phyloP scores from a whole-genome alignment of 305 asterid genomes.

The Petunia hybrid region DNA sequence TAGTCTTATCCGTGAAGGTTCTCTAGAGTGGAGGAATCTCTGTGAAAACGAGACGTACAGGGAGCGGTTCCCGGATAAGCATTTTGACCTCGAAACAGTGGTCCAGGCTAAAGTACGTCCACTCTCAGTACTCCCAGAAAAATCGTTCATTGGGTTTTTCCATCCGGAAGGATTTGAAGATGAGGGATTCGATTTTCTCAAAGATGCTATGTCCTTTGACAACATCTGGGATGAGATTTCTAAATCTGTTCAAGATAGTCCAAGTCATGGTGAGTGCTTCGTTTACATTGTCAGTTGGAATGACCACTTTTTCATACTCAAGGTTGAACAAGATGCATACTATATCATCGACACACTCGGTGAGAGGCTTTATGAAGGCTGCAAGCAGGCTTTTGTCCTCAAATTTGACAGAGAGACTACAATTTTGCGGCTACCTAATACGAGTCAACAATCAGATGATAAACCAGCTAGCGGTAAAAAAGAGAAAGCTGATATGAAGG shows the following conservation, averaged over 20 bases:
- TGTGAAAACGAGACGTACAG: constrained; percentile 59
- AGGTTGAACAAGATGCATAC: constrained; percentile 70
- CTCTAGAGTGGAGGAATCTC: constrained; percentile 82
- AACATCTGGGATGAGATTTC: constrained; percentile 83
- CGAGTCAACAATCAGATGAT: constrained; percentile 42
- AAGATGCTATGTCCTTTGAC: constrained; percentile 81
- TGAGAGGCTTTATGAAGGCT: constrained; percentile 85
- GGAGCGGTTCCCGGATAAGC: constrained; percentile 77
- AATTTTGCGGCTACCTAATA: constrained; percentile 42
- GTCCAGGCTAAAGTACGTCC: constrained; percentile 69
- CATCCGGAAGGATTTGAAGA: constrained; percentile 72
- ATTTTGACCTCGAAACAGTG: constrained; percentile 83
- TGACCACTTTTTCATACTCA: constrained; percentile 77
- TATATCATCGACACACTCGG: constrained; percentile 82
- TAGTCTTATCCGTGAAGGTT: constrained; percentile 80
- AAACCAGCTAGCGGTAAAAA: constrained; percentile 33
- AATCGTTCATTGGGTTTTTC: constrained; percentile 77
- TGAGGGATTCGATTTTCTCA: constrained; percentile 63
- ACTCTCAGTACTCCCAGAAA: constrained; percentile 61
- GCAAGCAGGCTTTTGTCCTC: constrained; percentile 80
- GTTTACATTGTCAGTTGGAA: constrained; percentile 84
- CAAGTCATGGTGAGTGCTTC: constrained; percentile 34
- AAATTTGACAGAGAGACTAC: constrained; percentile 63
- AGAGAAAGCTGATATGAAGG: constrained; percentile 34
- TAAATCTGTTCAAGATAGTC: constrained; percentile 31